Percentiles rank a stretch among this genome's conserved stretches.
Conservation (phyloP, 2,329 filamentous ascomycete genomes). For the Dothiorella sarmentorum region DNA sequence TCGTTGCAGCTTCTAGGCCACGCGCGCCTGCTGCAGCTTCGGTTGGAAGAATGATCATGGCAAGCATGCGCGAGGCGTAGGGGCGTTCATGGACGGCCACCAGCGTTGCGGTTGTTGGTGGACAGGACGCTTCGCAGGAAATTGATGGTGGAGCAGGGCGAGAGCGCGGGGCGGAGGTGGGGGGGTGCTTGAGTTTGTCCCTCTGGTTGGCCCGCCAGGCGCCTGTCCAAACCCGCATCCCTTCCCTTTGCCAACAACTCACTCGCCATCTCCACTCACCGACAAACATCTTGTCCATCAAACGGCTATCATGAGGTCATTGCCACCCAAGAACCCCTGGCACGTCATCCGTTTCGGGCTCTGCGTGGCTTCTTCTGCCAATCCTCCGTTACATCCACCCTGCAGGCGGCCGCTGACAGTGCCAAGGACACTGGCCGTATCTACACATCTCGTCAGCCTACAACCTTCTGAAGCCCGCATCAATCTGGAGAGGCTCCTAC, state of each 20-base stretch:
- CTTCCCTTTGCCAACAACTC: background rate
- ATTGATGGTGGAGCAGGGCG: background rate
- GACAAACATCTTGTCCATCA: background rate
- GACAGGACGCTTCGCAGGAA: background rate
- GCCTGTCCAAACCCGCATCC: background rate
- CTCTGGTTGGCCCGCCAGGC: constrained; percentile 1
- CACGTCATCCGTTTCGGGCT: too few species aligned
- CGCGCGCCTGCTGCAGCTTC: background rate
- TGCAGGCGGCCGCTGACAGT: background rate
- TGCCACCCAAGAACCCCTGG: too few species aligned
- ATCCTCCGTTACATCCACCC: too few species aligned
- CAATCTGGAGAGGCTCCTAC: background rate
- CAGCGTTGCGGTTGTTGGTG: background rate
- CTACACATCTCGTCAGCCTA: background rate
- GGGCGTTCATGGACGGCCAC: background rate
- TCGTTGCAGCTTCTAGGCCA: background rate
- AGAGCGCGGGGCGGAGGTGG: background rate
- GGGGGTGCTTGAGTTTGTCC: background rate
- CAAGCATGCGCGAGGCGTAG: background rate
- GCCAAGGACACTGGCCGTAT: background rate
- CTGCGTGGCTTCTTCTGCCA: too few species aligned
- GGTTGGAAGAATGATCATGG: background rate
- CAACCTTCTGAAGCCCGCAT: background rate
- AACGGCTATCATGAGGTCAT: background rate
- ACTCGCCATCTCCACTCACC: background rate